Base-by-base conservation (phyloP, 768 basidiomycete genomes). In the Galerina sulciceps region DNA sequence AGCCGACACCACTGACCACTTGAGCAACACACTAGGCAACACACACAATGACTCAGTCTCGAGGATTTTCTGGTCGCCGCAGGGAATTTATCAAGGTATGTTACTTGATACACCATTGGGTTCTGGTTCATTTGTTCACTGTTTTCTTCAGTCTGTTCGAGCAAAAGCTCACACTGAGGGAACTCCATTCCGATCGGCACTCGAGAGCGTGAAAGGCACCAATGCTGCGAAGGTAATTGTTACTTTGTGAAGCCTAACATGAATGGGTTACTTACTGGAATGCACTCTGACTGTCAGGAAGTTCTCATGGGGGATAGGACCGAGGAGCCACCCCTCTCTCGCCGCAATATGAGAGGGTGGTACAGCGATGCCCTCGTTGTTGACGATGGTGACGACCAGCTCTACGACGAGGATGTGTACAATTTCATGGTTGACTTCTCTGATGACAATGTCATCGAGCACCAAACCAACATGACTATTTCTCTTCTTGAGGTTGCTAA, bases 281-380 rank as follows among this genome's bases (percentile, higher is more conserved):
- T 31, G 4, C 26, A 31, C 8, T 31, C 4, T 31, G 4, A 8
- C 8, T 8, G 4, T 31, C 8, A 31, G 26, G 26, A 31, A 31
- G 26, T 31, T 8, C 26, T 31, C 26, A 31, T 31, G 26, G 26
- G 26, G 26, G 26, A 31, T 3, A 31, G 26, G 26, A 31, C 26
- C 26, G 26, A 31, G 26, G 26, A 31, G n/a, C 59, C 67, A n/a
- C 66, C 68, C 64, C 54, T 42, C 66, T 36, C 70, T 63, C 43
- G 52, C 56, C 26, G 26, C 26, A 11, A 54, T 23, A 59, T 38
- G 22, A 17, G 46, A 23, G 60, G 49, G 22, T 73, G 67, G 70
- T 67, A 67, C 40, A 65, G 66, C 38, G 65, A 67, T 45, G 55
- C 65, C 11, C 63, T 71, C 43, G 48, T 64, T 18, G 60, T 73